Percentiles rank a stretch among this genome's conserved stretches.
Evolutionary conservation across 108 stramenopile species (phyloP).

Genomic region (Ochromonas danica): DNA sequence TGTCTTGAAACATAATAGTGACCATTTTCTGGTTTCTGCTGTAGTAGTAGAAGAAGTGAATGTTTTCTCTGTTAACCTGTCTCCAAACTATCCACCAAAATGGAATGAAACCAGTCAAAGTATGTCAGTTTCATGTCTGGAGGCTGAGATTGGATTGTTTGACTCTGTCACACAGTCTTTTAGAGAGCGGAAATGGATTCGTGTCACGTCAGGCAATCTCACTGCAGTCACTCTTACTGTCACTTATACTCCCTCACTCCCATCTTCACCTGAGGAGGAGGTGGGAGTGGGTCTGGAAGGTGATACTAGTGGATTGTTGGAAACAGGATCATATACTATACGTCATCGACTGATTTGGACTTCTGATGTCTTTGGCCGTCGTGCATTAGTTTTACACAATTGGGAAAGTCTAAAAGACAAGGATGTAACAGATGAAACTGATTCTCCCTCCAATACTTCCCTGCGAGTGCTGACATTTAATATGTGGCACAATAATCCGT

Average conservation of each 20-base stretch:
- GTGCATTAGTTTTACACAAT: neutral
- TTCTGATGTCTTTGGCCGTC: neutral
- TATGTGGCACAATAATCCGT: slow-evolving; percentile 26
- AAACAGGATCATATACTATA: neutral
- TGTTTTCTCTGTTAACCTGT: neutral
- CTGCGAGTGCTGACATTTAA: slow-evolving; percentile 32
- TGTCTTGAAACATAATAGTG: no score
- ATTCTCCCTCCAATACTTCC: neutral
- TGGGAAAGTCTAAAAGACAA: neutral
- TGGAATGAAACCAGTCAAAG: neutral
- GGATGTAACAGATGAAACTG: neutral
- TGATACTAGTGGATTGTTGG: neutral
- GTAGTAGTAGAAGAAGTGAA: neutral
- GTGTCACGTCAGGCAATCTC: neutral
- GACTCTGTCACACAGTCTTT: neutral
- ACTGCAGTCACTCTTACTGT: neutral
- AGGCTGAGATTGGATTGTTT: slow-evolving; percentile 11
- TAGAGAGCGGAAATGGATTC: neutral
- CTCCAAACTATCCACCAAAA: neutral
- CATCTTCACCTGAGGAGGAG: neutral
- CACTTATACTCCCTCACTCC: neutral
- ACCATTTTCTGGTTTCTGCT: no score
- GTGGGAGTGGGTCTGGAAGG: neutral
- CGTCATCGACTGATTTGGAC: neutral
- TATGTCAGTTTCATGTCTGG: no score